Evolutionary conservation across 2,329 filamentous ascomycete genomes (phyloP).

Genomic region (Pseudogymnoascus sp.): DNA sequence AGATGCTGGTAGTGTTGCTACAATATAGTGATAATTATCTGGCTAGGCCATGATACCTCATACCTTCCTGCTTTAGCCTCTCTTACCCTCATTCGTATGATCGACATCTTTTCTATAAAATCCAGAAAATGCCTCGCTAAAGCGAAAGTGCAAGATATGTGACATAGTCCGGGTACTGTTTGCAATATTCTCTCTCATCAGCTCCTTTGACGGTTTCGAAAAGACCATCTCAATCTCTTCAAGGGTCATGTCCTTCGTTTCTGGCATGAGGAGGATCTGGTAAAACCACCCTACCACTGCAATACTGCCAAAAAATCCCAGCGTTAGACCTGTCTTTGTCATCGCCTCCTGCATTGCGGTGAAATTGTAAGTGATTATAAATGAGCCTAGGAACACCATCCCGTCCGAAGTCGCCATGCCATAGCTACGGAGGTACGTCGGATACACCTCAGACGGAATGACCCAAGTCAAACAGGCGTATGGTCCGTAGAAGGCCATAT

Average conservation of each 20-base stretch:
- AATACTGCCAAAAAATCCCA: constrained; percentile 71
- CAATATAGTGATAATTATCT: background rate
- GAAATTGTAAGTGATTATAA: constrained; percentile 71
- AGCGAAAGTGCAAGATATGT: background rate
- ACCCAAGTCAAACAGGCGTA: constrained; percentile 60
- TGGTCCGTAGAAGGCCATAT: constrained; percentile 62
- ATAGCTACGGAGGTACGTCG: constrained; percentile 63
- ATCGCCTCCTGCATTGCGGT: constrained; percentile 59
- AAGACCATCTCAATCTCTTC: constrained; percentile 67
- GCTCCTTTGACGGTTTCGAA: constrained; percentile 51
- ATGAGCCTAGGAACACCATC: constrained; percentile 61
- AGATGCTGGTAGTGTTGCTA: background rate
- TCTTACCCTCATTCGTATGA: background rate
- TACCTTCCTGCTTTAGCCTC: background rate
- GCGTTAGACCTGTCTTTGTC: constrained; percentile 53
- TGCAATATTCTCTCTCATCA: constrained; percentile 50
- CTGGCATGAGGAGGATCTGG: constrained; percentile 67
- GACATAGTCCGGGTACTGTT: constrained; percentile 12
- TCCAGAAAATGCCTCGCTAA: background rate
- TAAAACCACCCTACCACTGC: constrained; percentile 63
- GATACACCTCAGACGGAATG: constrained; percentile 61
- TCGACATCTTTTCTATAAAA: background rate
- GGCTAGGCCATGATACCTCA: background rate
- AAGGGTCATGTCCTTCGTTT: constrained; percentile 58
- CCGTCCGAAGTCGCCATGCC: constrained; percentile 65